A percentile compares a stretch with the other conserved stretches of the same genome.
phyloP scores from a whole-genome alignment of 2,329 filamentous ascomycete genomes.

The Sporothrix luriei region DNA sequence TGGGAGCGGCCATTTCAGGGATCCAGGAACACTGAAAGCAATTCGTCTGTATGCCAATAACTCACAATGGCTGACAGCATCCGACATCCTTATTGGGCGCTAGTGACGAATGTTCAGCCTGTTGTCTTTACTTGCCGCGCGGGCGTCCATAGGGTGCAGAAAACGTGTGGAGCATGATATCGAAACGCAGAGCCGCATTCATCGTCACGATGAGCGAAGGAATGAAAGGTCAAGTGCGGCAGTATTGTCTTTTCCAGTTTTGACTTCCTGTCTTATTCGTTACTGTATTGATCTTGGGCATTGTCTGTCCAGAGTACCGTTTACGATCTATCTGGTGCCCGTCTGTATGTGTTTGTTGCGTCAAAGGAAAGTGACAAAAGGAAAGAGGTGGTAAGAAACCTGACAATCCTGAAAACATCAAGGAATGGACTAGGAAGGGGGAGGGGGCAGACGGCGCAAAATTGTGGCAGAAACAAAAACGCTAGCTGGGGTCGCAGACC shows the following conservation, averaged over 20 bases:
- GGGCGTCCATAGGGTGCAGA: background rate
- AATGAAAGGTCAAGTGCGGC: no score
- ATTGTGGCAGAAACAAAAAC: background rate
- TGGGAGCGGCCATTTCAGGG: background rate
- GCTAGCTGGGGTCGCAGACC: no score
- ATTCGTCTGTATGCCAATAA: background rate
- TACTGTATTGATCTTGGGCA: slow-evolving; percentile 9
- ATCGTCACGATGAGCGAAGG: background rate
- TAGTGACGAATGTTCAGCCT: background rate
- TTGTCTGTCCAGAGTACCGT: background rate
- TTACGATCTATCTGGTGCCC: background rate
- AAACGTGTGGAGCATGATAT: background rate
- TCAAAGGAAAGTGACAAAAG: background rate
- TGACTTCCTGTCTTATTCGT: background rate
- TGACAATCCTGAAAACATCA: background rate
- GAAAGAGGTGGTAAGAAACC: background rate
- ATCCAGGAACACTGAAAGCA: background rate
- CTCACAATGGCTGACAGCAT: background rate
- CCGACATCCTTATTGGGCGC: background rate
- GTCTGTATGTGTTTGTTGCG: background rate
- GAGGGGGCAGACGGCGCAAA: background rate
- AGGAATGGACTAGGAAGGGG: no score
- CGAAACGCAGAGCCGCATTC: background rate
- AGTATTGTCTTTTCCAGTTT: no score
- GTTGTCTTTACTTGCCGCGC: background rate